These are phyloP conservation scores for Neoboletus magnificus DNA, from an alignment of 768 basidiomycete species.

Conservation along the genomic window DNA sequence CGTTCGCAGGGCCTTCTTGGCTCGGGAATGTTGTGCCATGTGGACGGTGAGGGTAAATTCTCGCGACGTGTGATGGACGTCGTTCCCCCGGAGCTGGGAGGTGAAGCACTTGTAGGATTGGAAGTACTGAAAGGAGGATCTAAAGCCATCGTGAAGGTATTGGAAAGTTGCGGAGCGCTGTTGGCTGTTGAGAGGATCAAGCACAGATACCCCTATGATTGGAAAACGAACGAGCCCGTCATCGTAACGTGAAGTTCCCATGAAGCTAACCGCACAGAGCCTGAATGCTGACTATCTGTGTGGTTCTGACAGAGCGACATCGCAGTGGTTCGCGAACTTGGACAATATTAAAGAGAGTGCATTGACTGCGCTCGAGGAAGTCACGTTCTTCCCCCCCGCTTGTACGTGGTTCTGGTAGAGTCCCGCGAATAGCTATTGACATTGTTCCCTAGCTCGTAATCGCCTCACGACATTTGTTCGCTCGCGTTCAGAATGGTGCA, in stretches of 20 bases:
- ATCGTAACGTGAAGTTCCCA: conserved; percentile 69
- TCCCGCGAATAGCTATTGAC: background rate
- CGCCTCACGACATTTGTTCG: conserved; percentile 85
- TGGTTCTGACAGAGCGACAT: conserved; percentile 63
- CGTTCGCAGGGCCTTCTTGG: conserved; percentile 50
- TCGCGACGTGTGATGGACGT: conserved; percentile 54
- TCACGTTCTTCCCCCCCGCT: conserved; percentile 70
- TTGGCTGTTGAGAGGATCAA: conserved; percentile 67
- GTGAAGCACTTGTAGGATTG: conserved; percentile 60
- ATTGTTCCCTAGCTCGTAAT: conserved; percentile 58
- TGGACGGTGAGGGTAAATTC: conserved; percentile 75
- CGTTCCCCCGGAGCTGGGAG: conserved; percentile 34
- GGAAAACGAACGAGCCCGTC: conserved; percentile 91
- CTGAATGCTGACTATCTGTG: background rate
- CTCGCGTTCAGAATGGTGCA: conserved; percentile 97
- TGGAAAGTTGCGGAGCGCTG: conserved; percentile 51
- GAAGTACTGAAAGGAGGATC: conserved; percentile 73
- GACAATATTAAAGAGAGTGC: conserved; percentile 80
- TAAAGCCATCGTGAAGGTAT: conserved; percentile 58
- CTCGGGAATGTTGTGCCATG: conserved; percentile 69
- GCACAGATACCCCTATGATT: conserved; percentile 95
- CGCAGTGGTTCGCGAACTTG: conserved; percentile 96
- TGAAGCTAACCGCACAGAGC: background rate
- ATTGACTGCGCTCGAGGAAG: conserved; percentile 59
- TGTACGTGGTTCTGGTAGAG: conserved; percentile 48